These are phyloP conservation scores for Syncephalastrum sp. DNA, from an alignment of 371 early-diverging fungal species.

Conservation along the genomic window DNA sequence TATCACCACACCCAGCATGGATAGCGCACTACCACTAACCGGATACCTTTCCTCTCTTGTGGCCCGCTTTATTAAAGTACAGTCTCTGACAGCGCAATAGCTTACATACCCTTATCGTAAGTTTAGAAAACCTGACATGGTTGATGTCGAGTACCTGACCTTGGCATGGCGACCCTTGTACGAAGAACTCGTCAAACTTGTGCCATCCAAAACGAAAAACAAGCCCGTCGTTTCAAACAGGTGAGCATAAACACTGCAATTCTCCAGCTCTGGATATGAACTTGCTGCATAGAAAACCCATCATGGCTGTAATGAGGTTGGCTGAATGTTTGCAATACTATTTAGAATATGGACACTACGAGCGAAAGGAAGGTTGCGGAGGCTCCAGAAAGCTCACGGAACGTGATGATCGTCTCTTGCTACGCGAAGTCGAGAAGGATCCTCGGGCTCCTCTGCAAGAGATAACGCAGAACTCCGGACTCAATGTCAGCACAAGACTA, in stretches of 20 bases:
- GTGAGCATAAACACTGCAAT: slow-evolving; percentile 31
- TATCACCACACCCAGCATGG: slow-evolving; percentile 61
- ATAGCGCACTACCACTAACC: slow-evolving; percentile 55
- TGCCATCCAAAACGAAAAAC: slow-evolving; percentile 65
- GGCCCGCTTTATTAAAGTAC: slow-evolving; percentile 61
- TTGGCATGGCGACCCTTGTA: slow-evolving; percentile 79
- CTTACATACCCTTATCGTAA: background rate
- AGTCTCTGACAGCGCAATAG: background rate
- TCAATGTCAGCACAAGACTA: too few relatives aligned
- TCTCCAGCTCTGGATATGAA: background rate
- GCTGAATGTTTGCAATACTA: slow-evolving; percentile 51
- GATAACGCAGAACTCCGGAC: too few relatives aligned
- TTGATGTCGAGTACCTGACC: slow-evolving; percentile 56
- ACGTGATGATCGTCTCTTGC: slow-evolving; percentile 11
- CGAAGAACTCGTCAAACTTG: slow-evolving; percentile 49
- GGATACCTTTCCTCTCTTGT: slow-evolving; percentile 59
- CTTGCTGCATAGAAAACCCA: slow-evolving; percentile 25
- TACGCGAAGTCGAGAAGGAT: too few relatives aligned
- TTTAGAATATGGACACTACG: slow-evolving; percentile 41
- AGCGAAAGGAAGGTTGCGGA: too few relatives aligned
- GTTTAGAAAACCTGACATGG: slow-evolving; percentile 46
- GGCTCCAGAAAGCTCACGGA: too few relatives aligned
- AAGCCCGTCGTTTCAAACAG: slow-evolving; percentile 55
- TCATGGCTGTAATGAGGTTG: slow-evolving; percentile 28
- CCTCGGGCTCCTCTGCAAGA: too few relatives aligned